phyloP scores from a whole-genome alignment of 495 filamentous ascomycete genomes.

The Aspergillus heteromorphus region DNA sequence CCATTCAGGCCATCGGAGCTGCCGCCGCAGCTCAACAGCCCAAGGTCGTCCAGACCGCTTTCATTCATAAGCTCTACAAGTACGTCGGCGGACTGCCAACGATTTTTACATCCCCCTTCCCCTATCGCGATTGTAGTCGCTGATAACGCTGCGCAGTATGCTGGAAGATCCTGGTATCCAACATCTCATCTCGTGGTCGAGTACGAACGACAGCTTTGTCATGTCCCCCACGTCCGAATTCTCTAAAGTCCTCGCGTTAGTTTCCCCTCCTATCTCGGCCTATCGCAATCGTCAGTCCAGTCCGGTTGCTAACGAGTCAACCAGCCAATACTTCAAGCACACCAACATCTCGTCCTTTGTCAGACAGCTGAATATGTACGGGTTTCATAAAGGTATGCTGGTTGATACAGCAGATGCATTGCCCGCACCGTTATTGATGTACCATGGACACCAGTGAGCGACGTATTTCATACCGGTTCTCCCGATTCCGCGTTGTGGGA shows the following conservation, averaged over 20 bases:
- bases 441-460: slow-evolving; percentile 64
- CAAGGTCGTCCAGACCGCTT: slow-evolving; percentile 98
- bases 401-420: not conserved
- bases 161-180: slow-evolving; percentile 88
- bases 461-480: slow-evolving; percentile 96
- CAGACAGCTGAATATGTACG: slow-evolving; percentile 98
- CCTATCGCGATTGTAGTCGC: not conserved
- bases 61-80: slow-evolving; percentile 99
- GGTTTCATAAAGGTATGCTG: slow-evolving; percentile 91
- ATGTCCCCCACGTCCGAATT: slow-evolving; percentile 97
- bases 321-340: slow-evolving; percentile 94
- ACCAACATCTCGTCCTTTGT: slow-evolving; percentile 99
- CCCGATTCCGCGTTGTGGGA: slow-evolving; percentile 96
- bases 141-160: slow-evolving; percentile 60
- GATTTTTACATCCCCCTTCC: slow-evolving; percentile 2
- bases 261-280: slow-evolving; percentile 19
- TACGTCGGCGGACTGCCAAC: slow-evolving; percentile 40
- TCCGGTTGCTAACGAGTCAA: slow-evolving; percentile 20
- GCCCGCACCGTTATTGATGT: slow-evolving; percentile 9
- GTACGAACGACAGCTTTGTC: slow-evolving; percentile 90
- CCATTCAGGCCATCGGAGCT: slow-evolving; percentile 52
- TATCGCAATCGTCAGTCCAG: not conserved
- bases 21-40: slow-evolving; percentile 87
- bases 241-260: slow-evolving; percentile 95
- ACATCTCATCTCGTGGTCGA: slow-evolving; percentile 94